Percentiles rank a stretch among this genome's conserved stretches.
Conservation (phyloP, 257 asterid species). For the Paraleonurus japonicus region DNA sequence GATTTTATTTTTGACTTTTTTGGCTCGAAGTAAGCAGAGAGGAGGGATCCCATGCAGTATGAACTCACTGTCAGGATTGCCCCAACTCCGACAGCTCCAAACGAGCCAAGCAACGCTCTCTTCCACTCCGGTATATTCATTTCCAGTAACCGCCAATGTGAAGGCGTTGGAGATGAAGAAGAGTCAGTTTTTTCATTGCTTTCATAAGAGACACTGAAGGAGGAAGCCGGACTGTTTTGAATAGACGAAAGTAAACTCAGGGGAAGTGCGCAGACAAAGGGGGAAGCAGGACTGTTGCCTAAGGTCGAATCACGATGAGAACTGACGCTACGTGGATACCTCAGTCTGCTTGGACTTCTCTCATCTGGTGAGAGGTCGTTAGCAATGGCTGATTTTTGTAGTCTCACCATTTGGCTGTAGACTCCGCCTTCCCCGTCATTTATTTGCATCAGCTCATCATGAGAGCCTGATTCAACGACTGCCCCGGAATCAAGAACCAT, state of each 20-base stretch:
- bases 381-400: constrained; percentile 28
- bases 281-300: constrained; percentile 23
- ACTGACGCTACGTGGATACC: constrained; percentile 3
- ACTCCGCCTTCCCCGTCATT: constrained; percentile 37
- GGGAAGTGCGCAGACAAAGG: constrained; percentile 12
- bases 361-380: constrained; percentile 3
- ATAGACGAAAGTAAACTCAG: constrained; percentile 35
- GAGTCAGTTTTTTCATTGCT: constrained; percentile 25
- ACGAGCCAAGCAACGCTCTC: constrained; percentile 37
- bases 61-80: constrained; percentile 39
- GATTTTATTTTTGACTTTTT: constrained; percentile 38
- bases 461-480: constrained; percentile 48
- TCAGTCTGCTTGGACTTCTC: constrained; percentile 10
- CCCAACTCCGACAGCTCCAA: constrained; percentile 46
- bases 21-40: constrained; percentile 38
- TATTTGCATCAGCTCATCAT: constrained; percentile 39
- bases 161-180: constrained; percentile 23
- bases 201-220: constrained; percentile 19
- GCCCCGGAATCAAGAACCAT: constrained; percentile 51
- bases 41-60: constrained; percentile 45
- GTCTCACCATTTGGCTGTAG: constrained; percentile 36
- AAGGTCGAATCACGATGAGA: constrained; percentile 17
- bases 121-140: constrained; percentile 52
- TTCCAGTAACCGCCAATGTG: constrained; percentile 33
- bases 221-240: constrained; percentile 40